Evolutionary conservation across 2,329 filamentous ascomycete species (phyloP), one percentile per base, ranked within the genome.

Genomic region (Fusarium staphyleae): DNA sequence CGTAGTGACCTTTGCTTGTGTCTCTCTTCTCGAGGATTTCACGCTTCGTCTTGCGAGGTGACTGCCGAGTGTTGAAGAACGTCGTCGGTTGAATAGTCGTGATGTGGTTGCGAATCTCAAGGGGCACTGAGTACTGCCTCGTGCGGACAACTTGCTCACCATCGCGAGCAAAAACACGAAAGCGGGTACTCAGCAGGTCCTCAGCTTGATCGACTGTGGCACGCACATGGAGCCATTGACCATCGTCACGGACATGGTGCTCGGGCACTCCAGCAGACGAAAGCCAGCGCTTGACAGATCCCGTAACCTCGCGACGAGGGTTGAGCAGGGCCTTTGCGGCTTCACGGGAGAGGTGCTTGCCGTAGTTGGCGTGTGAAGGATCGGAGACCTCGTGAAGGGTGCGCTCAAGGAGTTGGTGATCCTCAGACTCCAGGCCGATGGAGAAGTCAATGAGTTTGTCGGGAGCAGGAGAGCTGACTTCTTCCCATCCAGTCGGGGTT

Each of bases 41-140:
- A 1, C 32, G 16, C 5, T 52, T 50, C 4, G 7, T 9, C 0
- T 5, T 13, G 2, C 16, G 32, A 13, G 22, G 1, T 7, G 35
- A 44, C 8, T 50, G 41, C 1, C 41, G n/a, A 3, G 11, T 32
- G 5, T 60, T 44, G 19, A 70, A 70, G 30, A 68, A 57, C 52
- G 74, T 81, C 1, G 80, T 83, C 0, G 81, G 80, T 18, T 81
- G 78, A 36, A 84, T 76, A 13, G 81, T 68, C 47, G 80, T 74
- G 60, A 72, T 67, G n/a, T 71, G 60, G 4, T 55, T 51, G 7
- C 66, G 60, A 5, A 70, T 65, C 11, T 67, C 59, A 1, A 47
- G 57, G 0, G 78, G 78, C 1, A 80, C 66, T 3, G 72, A 72
- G 56, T 80, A 76, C 18, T 70, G 66, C 4, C 70, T 63, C 1